Evolutionary conservation across 192 early-diverging fungal species (phyloP), one percentile per base, ranked within the genome.

Genomic region (Lobosporangium transversale): DNA sequence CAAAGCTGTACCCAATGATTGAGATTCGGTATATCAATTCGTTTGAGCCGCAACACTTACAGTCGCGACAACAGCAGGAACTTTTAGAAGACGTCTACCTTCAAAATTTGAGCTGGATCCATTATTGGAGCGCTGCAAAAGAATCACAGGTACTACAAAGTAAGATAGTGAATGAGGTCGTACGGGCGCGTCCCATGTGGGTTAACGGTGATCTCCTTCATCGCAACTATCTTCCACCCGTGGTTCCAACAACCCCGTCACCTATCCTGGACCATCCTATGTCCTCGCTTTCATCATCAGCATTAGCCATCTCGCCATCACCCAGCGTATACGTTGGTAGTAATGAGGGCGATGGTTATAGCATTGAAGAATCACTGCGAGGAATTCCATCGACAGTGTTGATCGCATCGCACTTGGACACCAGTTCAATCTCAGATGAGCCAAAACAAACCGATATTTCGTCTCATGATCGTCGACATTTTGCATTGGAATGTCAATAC

Each of bases 21-120:
- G 71, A 76, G 53, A 66, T 76, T 35, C 56, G 71, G 21, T 76
- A 76, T 36, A 67, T 76, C 53, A 76, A 76, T 27, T 76, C 73
- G 14, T 76, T 76, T 36, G 64, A 67, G 48, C 73, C 73, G 1
- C 52, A 62, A 32, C 53, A 76, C 23, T 53, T 62, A 10, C 73
- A 76, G 53, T 67, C 73, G 26, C 64, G 58, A 10, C 63, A 66
- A 21, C 73, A 76, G 47, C 73, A 62, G 6, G 73, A 67, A 18
- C 37, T 76, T 8, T 37, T 52, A 32, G 73, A 67, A 14, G 73
- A 76, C 8, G 58, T 65, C 2, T 76, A 65, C 30, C 42, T 76
- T 15, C 65, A 76, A 18, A 62, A 47, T 23, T 32, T 76, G 17
- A 76, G 73, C 32, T 67, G 73, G 73, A 51, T 76, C 11, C 73